phyloP scores from a whole-genome alignment of 306 rosid genomes.

The Rosa chinensis region DNA sequence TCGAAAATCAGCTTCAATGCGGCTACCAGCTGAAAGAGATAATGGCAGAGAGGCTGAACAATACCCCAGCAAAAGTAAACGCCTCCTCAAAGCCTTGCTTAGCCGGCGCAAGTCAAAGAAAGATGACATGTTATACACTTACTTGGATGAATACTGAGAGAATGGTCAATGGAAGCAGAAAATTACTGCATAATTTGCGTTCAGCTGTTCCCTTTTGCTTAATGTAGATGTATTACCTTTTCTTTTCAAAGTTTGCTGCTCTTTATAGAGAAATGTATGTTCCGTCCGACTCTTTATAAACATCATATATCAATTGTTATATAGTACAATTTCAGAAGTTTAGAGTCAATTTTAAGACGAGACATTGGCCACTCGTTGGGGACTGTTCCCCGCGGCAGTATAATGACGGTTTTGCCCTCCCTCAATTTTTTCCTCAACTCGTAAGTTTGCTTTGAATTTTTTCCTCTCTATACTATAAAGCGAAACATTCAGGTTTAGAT shows the following conservation, averaged over 20 bases:
- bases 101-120: constrained; percentile 98
- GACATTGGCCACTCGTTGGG: background rate
- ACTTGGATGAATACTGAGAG: constrained; percentile 86
- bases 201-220: constrained; percentile 25
- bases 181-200: constrained; percentile 35
- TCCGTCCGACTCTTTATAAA: background rate
- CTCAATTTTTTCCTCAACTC: too few species aligned
- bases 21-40: constrained; percentile 76
- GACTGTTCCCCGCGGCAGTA: too few species aligned
- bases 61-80: constrained; percentile 84
- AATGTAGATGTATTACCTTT: constrained; percentile 24
- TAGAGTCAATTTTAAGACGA: background rate
- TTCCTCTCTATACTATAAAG: too few species aligned
- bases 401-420: too few species aligned
- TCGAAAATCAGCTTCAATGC: constrained; percentile 90
- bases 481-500: too few species aligned
- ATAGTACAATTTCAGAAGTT: background rate
- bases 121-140: constrained; percentile 85
- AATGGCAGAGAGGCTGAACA: constrained; percentile 69
- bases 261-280: constrained; percentile 23
- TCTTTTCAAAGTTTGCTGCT: constrained; percentile 8
- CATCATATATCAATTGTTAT: constrained; percentile 16
- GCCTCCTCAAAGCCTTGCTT: constrained; percentile 88
- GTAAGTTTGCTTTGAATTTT: too few species aligned
- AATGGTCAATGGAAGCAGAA: constrained; percentile 31